phyloP scores from a whole-genome alignment of 805 yeast species.

The Lipomyces chichibuensis region DNA sequence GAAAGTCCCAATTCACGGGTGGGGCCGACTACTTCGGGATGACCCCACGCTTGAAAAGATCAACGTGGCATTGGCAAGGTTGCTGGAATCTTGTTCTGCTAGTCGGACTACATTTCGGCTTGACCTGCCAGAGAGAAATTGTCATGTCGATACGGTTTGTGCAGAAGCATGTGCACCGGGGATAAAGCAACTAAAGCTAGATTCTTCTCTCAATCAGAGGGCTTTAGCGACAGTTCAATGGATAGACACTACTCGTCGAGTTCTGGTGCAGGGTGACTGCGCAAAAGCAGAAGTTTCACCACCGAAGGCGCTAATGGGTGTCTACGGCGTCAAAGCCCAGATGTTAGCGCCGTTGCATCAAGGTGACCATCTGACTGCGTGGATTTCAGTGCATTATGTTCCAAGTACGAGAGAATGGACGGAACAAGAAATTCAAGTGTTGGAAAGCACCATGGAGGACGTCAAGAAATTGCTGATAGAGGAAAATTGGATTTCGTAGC shows the following conservation, averaged over 20 bases:
- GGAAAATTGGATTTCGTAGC: background rate
- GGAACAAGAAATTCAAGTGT: constrained; percentile 4
- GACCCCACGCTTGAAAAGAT: constrained; percentile 14
- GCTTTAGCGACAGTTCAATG: constrained; percentile 22
- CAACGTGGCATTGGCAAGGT: constrained; percentile 1
- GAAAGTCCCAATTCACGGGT: constrained; percentile 17
- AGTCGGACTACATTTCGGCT: constrained; percentile 20
- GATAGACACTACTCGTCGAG: constrained; percentile 18
- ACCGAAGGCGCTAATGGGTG: constrained; percentile 19
- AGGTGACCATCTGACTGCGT: constrained; percentile 16
- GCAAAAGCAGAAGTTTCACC: constrained; percentile 19
- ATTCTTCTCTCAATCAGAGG: constrained; percentile 24
- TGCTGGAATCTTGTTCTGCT: constrained; percentile 8
- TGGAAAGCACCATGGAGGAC: constrained; percentile 3
- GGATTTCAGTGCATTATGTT: constrained; percentile 24
- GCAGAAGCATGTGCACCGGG: constrained; percentile 24
- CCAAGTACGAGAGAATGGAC: constrained; percentile 16
- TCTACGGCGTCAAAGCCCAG: constrained; percentile 27
- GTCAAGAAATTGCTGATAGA: background rate
- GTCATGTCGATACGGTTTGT: constrained; percentile 21
- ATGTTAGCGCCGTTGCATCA: constrained; percentile 17
- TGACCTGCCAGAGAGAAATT: constrained; percentile 19
- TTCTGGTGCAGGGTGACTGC: constrained; percentile 22
- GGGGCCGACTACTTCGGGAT: constrained; percentile 22
- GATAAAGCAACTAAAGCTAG: constrained; percentile 13